Evolutionary conservation across 805 yeast genomes (phyloP).

Genomic region (Sugiyamaella mastotermitis): DNA sequence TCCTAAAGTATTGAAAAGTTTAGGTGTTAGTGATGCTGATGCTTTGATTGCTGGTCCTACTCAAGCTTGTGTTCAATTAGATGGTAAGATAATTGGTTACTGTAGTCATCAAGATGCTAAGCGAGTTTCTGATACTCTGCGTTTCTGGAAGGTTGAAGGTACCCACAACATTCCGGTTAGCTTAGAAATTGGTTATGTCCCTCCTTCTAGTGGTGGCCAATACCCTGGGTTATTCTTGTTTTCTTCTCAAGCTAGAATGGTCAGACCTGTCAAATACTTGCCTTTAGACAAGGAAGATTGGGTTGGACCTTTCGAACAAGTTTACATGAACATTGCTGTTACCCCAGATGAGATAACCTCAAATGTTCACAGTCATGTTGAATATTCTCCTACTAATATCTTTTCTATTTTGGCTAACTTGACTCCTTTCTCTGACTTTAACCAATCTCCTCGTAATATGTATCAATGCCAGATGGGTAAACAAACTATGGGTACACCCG

Average conservation of each 20-base stretch:
- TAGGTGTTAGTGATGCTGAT: constrained; percentile 71
- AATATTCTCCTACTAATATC: constrained; percentile 90
- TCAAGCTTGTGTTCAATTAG: constrained; percentile 85
- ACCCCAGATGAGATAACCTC: constrained; percentile 83
- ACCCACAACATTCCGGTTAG: constrained; percentile 71
- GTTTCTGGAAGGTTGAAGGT: constrained; percentile 90
- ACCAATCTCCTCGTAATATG: constrained; percentile 99
- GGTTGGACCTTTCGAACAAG: constrained; percentile 97
- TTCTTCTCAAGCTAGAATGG: constrained; percentile 91
- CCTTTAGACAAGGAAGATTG: constrained; percentile 79
- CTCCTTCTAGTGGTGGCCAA: constrained; percentile 93
- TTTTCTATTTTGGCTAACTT: constrained; percentile 91
- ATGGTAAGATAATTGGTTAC: constrained; percentile 92
- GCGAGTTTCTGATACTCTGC: constrained; percentile 79
- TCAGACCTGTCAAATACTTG: constrained; percentile 89
- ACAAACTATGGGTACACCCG: constrained; percentile 99
- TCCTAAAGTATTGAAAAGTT: constrained; percentile 54
- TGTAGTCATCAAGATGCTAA: constrained; percentile 84
- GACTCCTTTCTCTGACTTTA: constrained; percentile 97
- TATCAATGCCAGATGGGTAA: constrained; percentile 99
- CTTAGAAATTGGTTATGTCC: constrained; percentile 91
- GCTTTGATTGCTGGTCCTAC: constrained; percentile 82
- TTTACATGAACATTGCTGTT: constrained; percentile 92
- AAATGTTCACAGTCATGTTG: constrained; percentile 85
- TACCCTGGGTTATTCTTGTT: constrained; percentile 92